Conservation (phyloP, 2,329 filamentous ascomycete species). For the Curvularia spicifera region DNA sequence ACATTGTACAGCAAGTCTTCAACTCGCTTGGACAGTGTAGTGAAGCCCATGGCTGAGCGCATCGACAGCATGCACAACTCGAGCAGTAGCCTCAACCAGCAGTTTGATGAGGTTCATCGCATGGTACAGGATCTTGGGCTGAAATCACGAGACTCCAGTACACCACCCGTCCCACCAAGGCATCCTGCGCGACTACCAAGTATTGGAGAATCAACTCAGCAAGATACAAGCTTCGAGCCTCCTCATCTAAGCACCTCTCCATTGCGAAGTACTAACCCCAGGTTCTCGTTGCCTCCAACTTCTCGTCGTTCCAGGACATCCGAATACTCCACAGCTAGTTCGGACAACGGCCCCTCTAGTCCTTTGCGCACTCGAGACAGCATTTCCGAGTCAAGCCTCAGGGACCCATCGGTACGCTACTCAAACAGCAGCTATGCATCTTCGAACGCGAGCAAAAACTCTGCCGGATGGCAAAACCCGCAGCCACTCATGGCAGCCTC, state of each 20-base stretch:
- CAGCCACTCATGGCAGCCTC: slow-evolving; percentile 18
- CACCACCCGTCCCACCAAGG: slow-evolving; percentile 22
- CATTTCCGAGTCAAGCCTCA: slow-evolving; percentile 38
- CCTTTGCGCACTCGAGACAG: slow-evolving; percentile 27
- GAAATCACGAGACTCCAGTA: slow-evolving; percentile 13
- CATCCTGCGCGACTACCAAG: slow-evolving; percentile 30
- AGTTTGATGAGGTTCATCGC: slow-evolving; percentile 41
- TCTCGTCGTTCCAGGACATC: slow-evolving; percentile 12
- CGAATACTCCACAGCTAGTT: slow-evolving; percentile 9
- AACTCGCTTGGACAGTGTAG: slow-evolving; percentile 36
- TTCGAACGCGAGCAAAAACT: slow-evolving; percentile 66
- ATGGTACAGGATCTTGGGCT: slow-evolving; percentile 37
- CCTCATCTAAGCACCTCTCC: slow-evolving; percentile 3
- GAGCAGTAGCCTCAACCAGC: slow-evolving; percentile 31
- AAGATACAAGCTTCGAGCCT: not conserved
- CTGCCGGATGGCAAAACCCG: slow-evolving; percentile 23
- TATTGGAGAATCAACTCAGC: slow-evolving; percentile 12
- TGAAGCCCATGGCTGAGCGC: slow-evolving; percentile 43
- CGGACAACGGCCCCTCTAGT: slow-evolving; percentile 5
- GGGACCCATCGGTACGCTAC: slow-evolving; percentile 87
- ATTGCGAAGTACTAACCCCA: slow-evolving; percentile 11
- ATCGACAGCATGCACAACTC: slow-evolving; percentile 39
- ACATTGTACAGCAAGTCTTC: slow-evolving; percentile 43
- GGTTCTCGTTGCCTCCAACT: slow-evolving; percentile 9
- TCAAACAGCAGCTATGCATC: slow-evolving; percentile 80